Evolutionary conservation across 2,329 filamentous ascomycete genomes (phyloP), one percentile per base, ranked within the genome.

Genomic region (Ophiosphaerella herpotricha): DNA sequence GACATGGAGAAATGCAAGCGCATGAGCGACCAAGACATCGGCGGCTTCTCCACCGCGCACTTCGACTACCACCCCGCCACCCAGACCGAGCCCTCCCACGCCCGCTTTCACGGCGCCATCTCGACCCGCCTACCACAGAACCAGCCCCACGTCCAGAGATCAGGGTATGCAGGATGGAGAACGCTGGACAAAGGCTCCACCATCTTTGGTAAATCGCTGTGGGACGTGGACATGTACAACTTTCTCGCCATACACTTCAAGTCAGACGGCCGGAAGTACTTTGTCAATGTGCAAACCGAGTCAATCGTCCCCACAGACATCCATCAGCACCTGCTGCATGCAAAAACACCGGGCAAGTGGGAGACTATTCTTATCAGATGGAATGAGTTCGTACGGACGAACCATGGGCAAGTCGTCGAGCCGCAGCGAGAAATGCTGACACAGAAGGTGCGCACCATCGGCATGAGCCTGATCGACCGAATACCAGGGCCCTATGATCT

Each of bases 231-330:
- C 66, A 86, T 89, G 2, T 97, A 96, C 75, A 78, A 82, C 11
- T 97, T 91, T 74, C 85, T 99, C 8, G 93, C 91, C 0, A 75
- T 99, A 66, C 87, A 92, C 12, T 82, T 99, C 63, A 94, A 91
- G 72, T 93, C 90, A 3, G 94, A 97, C 69, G 92, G 91, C 13
- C 82, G 94, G 51, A 88, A 90, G 64, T 99, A 97, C 77, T 90
- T 96, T 50, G 85, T 99, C 66, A 99, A 99, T 74, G 78, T 99
- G 13, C 94, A 97, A 78, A 96, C 92, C 3, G 93, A 99, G 69
- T 90, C 89, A 1, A 87, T 99, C 47, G 90, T 96, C 40, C 89
- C 91, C 9, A 93, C 91, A n/a, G 94, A 99, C 72, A 80, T 99
- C 56, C 94, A 97, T 73, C 94, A 99, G 72, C 94, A 99, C 74